A percentile compares a stretch with the other conserved stretches of the same genome.
These are phyloP conservation scores for Xerocomellus dryophilus DNA, from an alignment of 768 basidiomycete genomes.

Conservation along the genomic window DNA sequence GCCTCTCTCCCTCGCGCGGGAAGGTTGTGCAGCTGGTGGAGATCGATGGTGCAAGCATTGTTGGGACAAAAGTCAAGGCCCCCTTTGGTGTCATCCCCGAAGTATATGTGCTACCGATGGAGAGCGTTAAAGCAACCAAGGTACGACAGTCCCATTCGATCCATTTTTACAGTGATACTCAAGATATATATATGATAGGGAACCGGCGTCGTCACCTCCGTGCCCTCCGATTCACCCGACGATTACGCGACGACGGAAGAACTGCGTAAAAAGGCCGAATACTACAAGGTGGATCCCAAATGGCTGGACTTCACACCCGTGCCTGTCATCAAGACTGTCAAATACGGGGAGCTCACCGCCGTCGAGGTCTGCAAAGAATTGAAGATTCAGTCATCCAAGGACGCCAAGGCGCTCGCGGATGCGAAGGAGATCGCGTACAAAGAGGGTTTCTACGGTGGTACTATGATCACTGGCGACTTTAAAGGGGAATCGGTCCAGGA, in stretches of 20 bases:
- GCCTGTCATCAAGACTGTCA: conserved; percentile 82
- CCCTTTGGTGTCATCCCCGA: conserved; percentile 79
- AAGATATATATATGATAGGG: conserved; percentile 48
- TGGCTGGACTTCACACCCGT: conserved; percentile 87
- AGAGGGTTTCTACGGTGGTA: conserved; percentile 95
- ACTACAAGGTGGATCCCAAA: conserved; percentile 87
- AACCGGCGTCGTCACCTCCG: conserved; percentile 97
- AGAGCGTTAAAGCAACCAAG: conserved; percentile 93
- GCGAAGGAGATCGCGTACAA: conserved; percentile 98
- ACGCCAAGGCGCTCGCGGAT: conserved; percentile 87
- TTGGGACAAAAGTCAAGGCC: conserved; percentile 89
- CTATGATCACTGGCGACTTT: conserved; percentile 88
- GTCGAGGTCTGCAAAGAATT: conserved; percentile 78
- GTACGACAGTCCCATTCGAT: conserved; percentile 32
- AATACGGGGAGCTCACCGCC: conserved; percentile 92
- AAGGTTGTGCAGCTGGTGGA: conserved; percentile 71
- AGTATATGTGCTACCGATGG: conserved; percentile 98
- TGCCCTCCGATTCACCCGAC: conserved; percentile 97
- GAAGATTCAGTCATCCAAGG: conserved; percentile 95
- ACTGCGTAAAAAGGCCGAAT: conserved; percentile 92
- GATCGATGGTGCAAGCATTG: conserved; percentile 71
- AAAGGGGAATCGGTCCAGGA: conserved; percentile 86
- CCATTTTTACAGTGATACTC: neutral
- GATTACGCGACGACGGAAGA: conserved; percentile 90
- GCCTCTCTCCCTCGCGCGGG: conserved; percentile 69